A percentile compares a stretch with the other conserved stretches of the same genome.
phyloP scores from a whole-genome alignment of 805 yeast species.

The Saccharomycopsis sp. region DNA sequence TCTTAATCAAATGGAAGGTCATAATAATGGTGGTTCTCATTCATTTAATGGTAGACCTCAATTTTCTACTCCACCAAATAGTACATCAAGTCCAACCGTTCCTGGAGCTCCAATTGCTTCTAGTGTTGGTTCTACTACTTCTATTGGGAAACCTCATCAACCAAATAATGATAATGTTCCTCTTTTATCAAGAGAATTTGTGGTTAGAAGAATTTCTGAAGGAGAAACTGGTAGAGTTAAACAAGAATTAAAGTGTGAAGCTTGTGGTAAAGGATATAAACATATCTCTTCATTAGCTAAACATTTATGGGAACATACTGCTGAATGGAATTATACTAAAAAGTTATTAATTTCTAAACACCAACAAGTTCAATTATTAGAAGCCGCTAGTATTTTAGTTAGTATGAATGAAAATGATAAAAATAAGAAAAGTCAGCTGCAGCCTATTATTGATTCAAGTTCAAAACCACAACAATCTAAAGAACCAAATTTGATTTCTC shows the following conservation, averaged over 20 bases:
- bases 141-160: background rate
- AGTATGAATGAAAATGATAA: constrained; percentile 46
- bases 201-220: constrained; percentile 72
- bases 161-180: constrained; percentile 21
- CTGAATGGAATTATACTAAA: constrained; percentile 85
- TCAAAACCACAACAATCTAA: background rate
- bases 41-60: background rate
- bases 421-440: background rate
- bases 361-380: constrained; percentile 77
- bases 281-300: constrained; percentile 82
- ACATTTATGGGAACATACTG: constrained; percentile 90
- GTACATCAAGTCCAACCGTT: background rate
- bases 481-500: background rate
- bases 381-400: constrained; percentile 67
- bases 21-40: background rate
- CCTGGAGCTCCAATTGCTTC: background rate
- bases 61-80: background rate
- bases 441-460: background rate
- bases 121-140: background rate
- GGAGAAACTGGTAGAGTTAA: constrained; percentile 80
- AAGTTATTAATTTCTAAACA: constrained; percentile 75
- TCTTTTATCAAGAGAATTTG: constrained; percentile 52
- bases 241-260: constrained; percentile 79
- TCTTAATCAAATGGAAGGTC: too few relatives aligned
- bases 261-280: constrained; percentile 86